These are phyloP conservation scores for Sisymbrium altissimum DNA, from an alignment of 345 rosid species.

Conservation along the genomic window DNA sequence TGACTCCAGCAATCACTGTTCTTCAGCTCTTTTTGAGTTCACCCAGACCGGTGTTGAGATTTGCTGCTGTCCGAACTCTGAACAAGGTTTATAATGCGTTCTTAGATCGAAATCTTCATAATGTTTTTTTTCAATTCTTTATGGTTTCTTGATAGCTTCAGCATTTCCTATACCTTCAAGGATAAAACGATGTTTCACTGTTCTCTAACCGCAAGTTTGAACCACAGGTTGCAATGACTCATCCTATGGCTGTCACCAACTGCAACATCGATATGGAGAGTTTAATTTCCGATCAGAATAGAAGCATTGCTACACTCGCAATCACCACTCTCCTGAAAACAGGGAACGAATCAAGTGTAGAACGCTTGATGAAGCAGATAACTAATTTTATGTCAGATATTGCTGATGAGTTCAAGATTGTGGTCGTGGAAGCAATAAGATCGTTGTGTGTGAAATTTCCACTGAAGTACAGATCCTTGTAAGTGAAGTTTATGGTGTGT, in stretches of 20 bases:
- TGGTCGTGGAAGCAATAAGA: conserved; percentile 96
- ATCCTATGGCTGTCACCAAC: conserved; percentile 98
- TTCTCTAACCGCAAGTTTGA: conserved; percentile 12
- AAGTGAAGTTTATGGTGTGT: conserved; percentile 35
- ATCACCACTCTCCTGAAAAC: conserved; percentile 96
- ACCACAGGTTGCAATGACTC: conserved; percentile 95
- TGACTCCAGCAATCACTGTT: conserved; percentile 97
- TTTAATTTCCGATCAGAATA: conserved; percentile 92
- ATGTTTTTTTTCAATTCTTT: background rate
- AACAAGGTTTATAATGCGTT: conserved; percentile 57
- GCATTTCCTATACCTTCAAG: background rate
- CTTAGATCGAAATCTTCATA: background rate
- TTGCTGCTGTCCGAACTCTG: conserved; percentile 97
- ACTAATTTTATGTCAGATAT: conserved; percentile 98
- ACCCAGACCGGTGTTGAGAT: conserved; percentile 93
- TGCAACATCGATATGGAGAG: conserved; percentile 99
- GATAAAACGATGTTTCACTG: background rate
- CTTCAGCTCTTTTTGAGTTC: conserved; percentile 97
- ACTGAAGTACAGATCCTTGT: conserved; percentile 92
- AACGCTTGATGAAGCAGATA: conserved; percentile 97
- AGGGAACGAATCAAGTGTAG: conserved; percentile 98
- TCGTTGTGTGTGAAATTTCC: conserved; percentile 97
- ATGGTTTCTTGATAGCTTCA: conserved; percentile 1
- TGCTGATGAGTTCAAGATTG: conserved; percentile 98
- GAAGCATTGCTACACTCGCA: conserved; percentile 99